These are phyloP conservation scores for Lachnellula occidentalis DNA, from an alignment of 2,329 filamentous ascomycete genomes.

Conservation along the genomic window DNA sequence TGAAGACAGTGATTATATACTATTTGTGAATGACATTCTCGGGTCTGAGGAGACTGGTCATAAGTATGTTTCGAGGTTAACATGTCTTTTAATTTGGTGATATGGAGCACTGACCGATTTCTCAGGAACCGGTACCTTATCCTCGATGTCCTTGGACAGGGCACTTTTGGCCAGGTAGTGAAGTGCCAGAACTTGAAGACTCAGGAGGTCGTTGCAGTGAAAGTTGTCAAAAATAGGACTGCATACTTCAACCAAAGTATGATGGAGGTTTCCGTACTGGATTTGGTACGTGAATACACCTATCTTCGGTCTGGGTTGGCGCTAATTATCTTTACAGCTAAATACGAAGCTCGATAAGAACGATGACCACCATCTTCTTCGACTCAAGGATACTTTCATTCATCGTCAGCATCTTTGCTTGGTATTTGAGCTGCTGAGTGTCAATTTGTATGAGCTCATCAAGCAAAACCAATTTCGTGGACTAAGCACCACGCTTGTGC, in stretches of 20 bases:
- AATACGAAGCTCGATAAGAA: constrained; percentile 99
- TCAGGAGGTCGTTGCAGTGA: constrained; percentile 96
- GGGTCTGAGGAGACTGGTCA: constrained; percentile 97
- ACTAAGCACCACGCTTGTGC: constrained; percentile 90
- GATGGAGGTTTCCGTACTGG: constrained; percentile 99
- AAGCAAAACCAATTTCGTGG: constrained; percentile 99
- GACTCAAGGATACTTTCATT: constrained; percentile 96
- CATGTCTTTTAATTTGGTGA: constrained; percentile 11
- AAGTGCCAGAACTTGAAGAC: constrained; percentile 99
- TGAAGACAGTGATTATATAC: constrained; percentile 97
- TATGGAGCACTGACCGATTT: constrained; percentile 25
- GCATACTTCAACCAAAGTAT: constrained; percentile 99
- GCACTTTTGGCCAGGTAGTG: constrained; percentile 96
- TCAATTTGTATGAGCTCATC: constrained; percentile 97
- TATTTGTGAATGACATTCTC: constrained; percentile 98
- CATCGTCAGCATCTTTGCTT: constrained; percentile 94
- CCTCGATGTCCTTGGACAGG: constrained; percentile 91
- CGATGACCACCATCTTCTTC: constrained; percentile 91
- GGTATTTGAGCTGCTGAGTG: constrained; percentile 92
- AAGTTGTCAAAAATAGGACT: constrained; percentile 98
- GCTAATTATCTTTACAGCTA: constrained; percentile 49
- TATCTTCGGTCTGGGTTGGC: neutral
- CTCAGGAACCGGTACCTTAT: constrained; percentile 89
- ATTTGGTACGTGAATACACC: constrained; percentile 58
- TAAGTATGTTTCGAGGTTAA: constrained; percentile 57